Percentiles rank a stretch among this genome's conserved stretches.
These are phyloP conservation scores for Aurantiochytrium sp. DNA, from an alignment of 108 stramenopile species.

Conservation along the genomic window DNA sequence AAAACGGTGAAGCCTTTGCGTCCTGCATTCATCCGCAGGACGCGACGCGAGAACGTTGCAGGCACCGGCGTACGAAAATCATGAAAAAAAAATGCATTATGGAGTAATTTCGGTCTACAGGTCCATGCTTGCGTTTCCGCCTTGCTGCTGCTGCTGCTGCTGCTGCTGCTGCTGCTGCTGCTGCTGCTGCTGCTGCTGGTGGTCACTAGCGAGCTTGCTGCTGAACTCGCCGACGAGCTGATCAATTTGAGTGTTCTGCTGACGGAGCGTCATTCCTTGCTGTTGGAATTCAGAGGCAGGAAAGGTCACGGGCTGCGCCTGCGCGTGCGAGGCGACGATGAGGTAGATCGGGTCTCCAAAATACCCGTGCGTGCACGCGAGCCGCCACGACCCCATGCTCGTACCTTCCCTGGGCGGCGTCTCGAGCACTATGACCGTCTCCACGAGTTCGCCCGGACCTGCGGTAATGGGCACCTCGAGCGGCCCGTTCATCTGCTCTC, in stretches of 20 bases:
- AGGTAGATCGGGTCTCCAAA: constrained; percentile 18
- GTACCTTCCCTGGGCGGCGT: neutral
- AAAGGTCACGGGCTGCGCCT: neutral
- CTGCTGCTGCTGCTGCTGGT: neutral
- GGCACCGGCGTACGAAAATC: no score
- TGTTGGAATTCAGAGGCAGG: neutral
- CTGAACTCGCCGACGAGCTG: neutral
- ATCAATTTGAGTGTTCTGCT: neutral
- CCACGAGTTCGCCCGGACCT: constrained; percentile 12
- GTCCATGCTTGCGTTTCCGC: no score
- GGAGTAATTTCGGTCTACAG: no score
- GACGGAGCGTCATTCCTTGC: neutral
- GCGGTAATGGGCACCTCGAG: neutral
- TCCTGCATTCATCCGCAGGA: no score
- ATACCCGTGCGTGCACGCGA: neutral
- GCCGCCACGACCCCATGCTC: constrained; percentile 13
- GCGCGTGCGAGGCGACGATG: neutral
- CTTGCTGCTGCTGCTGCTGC: no score
- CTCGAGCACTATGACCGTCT: neutral
- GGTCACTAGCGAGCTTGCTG: neutral
- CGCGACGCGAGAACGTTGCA: no score
- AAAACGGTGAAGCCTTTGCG: no score
- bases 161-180: no score
- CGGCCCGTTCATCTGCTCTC: neutral
- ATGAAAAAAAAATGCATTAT: no score